phyloP scores from a whole-genome alignment of 495 filamentous ascomycete genomes.

The Bacidia rubella region DNA sequence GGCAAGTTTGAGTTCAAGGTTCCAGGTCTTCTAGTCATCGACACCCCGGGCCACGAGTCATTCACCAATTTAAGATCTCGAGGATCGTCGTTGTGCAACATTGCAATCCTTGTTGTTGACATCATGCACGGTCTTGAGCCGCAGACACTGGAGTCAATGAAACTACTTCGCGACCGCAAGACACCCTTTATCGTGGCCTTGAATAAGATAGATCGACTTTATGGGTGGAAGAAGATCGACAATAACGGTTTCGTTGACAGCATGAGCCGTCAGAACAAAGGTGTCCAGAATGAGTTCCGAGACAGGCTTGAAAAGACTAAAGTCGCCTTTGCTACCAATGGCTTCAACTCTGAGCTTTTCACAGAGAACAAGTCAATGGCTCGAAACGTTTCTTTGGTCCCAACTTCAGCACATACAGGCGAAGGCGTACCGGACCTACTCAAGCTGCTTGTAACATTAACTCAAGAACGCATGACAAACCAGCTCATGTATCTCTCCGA shows the following conservation, averaged over 20 bases:
- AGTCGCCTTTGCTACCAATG: conserved; percentile 85
- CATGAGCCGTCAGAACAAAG: conserved; percentile 79
- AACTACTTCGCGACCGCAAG: conserved; percentile 77
- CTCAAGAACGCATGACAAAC: conserved; percentile 95
- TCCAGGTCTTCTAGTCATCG: conserved; percentile 91
- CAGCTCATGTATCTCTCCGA: conserved; percentile 96
- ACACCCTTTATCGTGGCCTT: conserved; percentile 98
- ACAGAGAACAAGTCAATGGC: conserved; percentile 98
- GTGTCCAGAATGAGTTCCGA: conserved; percentile 87
- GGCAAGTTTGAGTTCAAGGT: conserved; percentile 93
- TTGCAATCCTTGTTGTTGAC: conserved; percentile 97
- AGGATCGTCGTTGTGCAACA: conserved; percentile 96
- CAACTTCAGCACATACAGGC: conserved; percentile 92
- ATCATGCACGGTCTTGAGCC: conserved; percentile 99
- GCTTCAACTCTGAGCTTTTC: conserved; percentile 94
- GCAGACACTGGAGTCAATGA: conserved; percentile 96
- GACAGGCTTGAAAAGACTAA: conserved; percentile 85
- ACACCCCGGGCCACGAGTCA: conserved; percentile 99
- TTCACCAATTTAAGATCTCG: conserved; percentile 95
- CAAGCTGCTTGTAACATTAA: conserved; percentile 81
- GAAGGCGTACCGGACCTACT: conserved; percentile 99
- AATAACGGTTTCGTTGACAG: conserved; percentile 97
- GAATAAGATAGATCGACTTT: conserved; percentile 99
- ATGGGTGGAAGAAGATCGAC: conserved; percentile 92
- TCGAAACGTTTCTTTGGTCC: conserved; percentile 82